phyloP scores from a whole-genome alignment of 1,284 basidiomycete genomes.

The Hemileia vastatrix region DNA sequence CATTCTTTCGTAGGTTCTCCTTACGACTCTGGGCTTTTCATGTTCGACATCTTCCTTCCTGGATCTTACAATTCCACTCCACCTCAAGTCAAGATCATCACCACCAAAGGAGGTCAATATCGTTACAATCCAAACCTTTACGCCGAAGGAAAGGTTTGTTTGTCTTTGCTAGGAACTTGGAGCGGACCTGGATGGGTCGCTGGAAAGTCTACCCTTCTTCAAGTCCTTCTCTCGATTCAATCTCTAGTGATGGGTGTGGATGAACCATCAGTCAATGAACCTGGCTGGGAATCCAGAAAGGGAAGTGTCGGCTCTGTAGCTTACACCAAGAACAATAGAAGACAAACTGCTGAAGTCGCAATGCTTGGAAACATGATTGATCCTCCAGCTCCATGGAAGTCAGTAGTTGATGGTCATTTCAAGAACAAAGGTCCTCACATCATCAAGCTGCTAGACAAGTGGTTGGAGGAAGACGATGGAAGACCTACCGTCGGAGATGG shows the following conservation, averaged over 20 bases:
- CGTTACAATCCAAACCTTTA: conserved; percentile 87
- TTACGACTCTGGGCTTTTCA: conserved; percentile 28
- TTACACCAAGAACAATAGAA: conserved; percentile 64
- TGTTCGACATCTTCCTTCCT: conserved; percentile 85
- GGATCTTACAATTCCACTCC: conserved; percentile 68
- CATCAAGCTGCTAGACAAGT: conserved; percentile 63
- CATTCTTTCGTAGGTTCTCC: conserved; percentile 5
- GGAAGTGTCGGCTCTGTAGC: conserved; percentile 25
- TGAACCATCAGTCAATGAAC: conserved; percentile 75
- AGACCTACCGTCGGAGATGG: too few species aligned
- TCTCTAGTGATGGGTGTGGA: conserved; percentile 57
- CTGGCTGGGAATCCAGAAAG: conserved; percentile 64
- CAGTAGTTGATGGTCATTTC: conserved; percentile 79
- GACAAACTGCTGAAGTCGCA: conserved; percentile 77
- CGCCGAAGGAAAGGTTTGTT: conserved; percentile 79
- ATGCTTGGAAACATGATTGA: conserved; percentile 73
- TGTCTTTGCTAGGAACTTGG: conserved; percentile 71
- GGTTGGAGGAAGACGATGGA: conserved; percentile 64
- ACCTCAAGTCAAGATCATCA: conserved; percentile 79
- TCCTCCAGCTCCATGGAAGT: conserved; percentile 68
- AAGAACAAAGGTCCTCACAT: conserved; percentile 67
- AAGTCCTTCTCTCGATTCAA: conserved; percentile 82
- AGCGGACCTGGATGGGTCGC: conserved; percentile 74
- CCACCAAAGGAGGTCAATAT: conserved; percentile 75
- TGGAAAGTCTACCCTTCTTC: conserved; percentile 71